phyloP scores from a whole-genome alignment of 306 rosid species.

The Rosa rugosa region DNA sequence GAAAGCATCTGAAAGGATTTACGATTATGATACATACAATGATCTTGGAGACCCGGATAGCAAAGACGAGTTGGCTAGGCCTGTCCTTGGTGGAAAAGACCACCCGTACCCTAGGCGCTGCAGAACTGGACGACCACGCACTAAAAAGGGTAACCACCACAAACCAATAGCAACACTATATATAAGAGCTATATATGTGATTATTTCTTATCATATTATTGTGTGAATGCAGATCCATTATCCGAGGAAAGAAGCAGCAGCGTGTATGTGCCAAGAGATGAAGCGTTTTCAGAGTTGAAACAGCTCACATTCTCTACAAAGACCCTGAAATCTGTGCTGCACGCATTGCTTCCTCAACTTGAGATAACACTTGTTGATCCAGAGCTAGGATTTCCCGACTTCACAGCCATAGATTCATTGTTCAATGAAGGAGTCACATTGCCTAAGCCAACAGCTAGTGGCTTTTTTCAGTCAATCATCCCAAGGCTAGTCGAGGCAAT shows the following conservation, averaged over 20 bases:
- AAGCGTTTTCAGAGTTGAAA: conserved; percentile 44
- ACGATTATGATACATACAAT: conserved; percentile 71
- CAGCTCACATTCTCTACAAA: conserved; percentile 18
- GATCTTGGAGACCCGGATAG: conserved; percentile 62
- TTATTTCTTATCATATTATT: neutral
- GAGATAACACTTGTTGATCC: conserved; percentile 15
- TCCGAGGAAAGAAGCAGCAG: conserved; percentile 34
- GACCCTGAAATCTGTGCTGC: conserved; percentile 28
- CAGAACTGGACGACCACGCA: conserved; percentile 69
- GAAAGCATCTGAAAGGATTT: conserved; percentile 43
- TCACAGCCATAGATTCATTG: conserved; percentile 43
- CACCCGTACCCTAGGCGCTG: conserved; percentile 70
- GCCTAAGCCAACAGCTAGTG: conserved; percentile 21
- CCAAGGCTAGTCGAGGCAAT: conserved; percentile 40
- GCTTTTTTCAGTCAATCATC: conserved; percentile 21
- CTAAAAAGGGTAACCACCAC: conserved; percentile 30
- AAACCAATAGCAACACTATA: neutral
- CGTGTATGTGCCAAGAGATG: conserved; percentile 45
- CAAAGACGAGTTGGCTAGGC: conserved; percentile 32
- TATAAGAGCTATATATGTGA: neutral
- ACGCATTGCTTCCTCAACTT: conserved; percentile 29
- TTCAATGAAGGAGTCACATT: conserved; percentile 29
- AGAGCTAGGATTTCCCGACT: conserved; percentile 37
- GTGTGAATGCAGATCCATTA: conserved; percentile 28
- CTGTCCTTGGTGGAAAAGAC: conserved; percentile 55